Percentiles rank a stretch among this genome's conserved stretches.
Conservation (phyloP, 2,329 filamentous ascomycete species). For the Talaromyces pinophilus region DNA sequence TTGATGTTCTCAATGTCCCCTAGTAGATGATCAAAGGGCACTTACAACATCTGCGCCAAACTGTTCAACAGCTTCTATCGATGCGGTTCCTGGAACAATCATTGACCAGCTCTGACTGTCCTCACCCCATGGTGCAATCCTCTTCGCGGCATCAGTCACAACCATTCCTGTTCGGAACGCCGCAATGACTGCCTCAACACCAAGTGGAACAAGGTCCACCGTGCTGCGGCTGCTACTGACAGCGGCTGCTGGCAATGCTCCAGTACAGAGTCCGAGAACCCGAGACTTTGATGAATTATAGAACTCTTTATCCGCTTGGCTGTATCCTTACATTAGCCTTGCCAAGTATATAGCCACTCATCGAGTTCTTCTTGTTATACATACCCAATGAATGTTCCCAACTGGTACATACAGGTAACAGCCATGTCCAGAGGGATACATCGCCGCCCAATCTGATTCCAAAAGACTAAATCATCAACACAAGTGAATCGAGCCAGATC, state of each 20-base stretch:
- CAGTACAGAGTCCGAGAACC: not conserved
- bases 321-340: not conserved
- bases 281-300: not conserved
- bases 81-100: not conserved
- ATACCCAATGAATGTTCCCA: conserved; percentile 3
- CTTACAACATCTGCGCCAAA: not conserved
- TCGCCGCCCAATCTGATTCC: not conserved
- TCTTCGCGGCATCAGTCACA: not conserved
- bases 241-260: not conserved
- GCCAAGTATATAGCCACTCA: not conserved
- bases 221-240: not conserved
- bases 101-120: not conserved
- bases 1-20: too few species aligned
- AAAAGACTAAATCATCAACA: not conserved
- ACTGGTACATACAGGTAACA: not conserved
- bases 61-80: not conserved
- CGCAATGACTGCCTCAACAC: not conserved
- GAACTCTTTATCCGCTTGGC: not conserved
- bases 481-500: not conserved
- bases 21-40: not conserved
- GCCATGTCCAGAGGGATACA: conserved; percentile 5
- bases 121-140: not conserved
- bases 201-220: not conserved
- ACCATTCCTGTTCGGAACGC: not conserved
- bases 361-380: not conserved